phyloP scores from a whole-genome alignment of 352 stramenopile genomes.

The Phytophthora ramorum region DNA sequence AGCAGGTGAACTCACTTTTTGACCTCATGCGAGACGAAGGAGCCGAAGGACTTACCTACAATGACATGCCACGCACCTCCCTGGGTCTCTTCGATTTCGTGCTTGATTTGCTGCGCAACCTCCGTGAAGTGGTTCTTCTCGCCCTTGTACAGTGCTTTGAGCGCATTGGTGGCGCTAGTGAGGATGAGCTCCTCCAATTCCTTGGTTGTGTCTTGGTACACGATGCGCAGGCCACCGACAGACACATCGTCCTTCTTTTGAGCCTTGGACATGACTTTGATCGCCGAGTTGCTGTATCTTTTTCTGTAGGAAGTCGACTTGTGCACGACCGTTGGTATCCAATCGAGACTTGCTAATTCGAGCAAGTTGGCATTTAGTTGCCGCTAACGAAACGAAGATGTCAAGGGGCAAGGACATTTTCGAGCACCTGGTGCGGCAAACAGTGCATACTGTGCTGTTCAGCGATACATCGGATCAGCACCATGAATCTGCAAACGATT shows the following conservation, averaged over 20 bases:
- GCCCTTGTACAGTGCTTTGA: slow-evolving; percentile 86
- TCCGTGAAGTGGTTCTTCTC: slow-evolving; percentile 88
- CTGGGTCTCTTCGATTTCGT: slow-evolving; percentile 73
- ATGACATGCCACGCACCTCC: slow-evolving; percentile 84
- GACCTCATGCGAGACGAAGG: slow-evolving; percentile 86
- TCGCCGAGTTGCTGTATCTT: slow-evolving; percentile 2
- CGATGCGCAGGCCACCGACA: slow-evolving; percentile 68
- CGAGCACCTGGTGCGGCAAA: slow-evolving; percentile 50
- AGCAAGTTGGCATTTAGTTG: slow-evolving; percentile 5
- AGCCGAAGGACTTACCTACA: slow-evolving; percentile 87
- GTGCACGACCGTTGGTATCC: slow-evolving; percentile 10
- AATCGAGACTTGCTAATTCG: slow-evolving; percentile 16
- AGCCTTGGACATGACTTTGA: slow-evolving; percentile 65
- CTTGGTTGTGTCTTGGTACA: slow-evolving; percentile 75
- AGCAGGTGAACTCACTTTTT: slow-evolving; percentile 65
- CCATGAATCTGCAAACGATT: not conserved
- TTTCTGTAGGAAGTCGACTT: slow-evolving; percentile 11
- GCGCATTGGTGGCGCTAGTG: slow-evolving; percentile 74
- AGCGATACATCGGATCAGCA: slow-evolving; percentile 7
- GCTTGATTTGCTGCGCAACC: slow-evolving; percentile 82
- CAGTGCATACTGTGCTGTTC: slow-evolving; percentile 57
- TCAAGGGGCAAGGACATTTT: slow-evolving; percentile 29
- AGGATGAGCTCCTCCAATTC: slow-evolving; percentile 80
- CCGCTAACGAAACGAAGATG: not conserved
- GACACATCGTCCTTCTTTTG: slow-evolving; percentile 84